Conservation (phyloP, 2,329 filamentous ascomycete species). For the Arthroderma uncinatum region DNA sequence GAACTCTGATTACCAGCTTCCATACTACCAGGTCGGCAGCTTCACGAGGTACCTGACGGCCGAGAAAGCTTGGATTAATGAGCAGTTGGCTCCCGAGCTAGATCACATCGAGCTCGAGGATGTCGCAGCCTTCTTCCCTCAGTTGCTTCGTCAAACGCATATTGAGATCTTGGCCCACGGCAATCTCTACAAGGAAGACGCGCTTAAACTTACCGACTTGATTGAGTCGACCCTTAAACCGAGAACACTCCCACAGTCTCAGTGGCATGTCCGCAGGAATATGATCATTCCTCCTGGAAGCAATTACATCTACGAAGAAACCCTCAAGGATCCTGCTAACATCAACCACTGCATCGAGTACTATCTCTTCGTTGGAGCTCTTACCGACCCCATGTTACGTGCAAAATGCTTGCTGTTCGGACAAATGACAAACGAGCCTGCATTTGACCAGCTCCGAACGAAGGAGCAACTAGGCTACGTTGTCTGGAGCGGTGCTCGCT, state of each 20-base stretch:
- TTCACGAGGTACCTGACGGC: constrained; percentile 70
- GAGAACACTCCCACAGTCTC: constrained; percentile 57
- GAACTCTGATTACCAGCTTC: constrained; percentile 80
- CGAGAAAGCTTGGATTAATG: constrained; percentile 66
- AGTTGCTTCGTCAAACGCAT: constrained; percentile 70
- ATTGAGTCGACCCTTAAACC: constrained; percentile 69
- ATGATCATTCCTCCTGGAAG: constrained; percentile 66
- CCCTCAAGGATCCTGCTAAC: constrained; percentile 74
- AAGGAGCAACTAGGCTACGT: constrained; percentile 98
- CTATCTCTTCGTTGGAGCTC: constrained; percentile 58
- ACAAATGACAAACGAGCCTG: constrained; percentile 85
- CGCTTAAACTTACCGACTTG: constrained; percentile 70
- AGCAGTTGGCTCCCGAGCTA: constrained; percentile 68
- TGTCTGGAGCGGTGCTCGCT: constrained; percentile 69
- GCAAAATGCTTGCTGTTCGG: constrained; percentile 72
- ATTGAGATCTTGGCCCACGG: constrained; percentile 83
- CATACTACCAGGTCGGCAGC: constrained; percentile 77
- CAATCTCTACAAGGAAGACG: constrained; percentile 90
- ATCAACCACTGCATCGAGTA: constrained; percentile 81
- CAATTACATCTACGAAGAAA: constrained; percentile 73
- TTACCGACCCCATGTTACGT: constrained; percentile 56
- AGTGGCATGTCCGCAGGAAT: constrained; percentile 70
- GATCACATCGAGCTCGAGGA: constrained; percentile 62
- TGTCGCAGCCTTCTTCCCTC: constrained; percentile 64
- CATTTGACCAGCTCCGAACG: constrained; percentile 86